A percentile compares a stretch with the other conserved stretches of the same genome.
Evolutionary conservation across 2,329 filamentous ascomycete genomes (phyloP).

Genomic region (Fusarium tanahbumbuense): DNA sequence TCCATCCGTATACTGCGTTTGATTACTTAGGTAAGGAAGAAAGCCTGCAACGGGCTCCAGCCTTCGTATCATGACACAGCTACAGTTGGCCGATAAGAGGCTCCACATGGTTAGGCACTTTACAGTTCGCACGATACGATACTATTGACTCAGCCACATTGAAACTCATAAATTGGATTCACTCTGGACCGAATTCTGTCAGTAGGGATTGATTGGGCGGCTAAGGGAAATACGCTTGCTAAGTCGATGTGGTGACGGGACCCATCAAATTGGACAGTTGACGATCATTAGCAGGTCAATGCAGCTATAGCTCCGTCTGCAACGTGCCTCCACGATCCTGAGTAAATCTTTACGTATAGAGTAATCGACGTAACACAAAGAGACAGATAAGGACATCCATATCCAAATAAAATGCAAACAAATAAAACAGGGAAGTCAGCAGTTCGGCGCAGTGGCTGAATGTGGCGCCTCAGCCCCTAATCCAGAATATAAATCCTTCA

Average conservation of each 20-base stretch:
- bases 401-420: background rate
- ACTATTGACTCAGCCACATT: background rate
- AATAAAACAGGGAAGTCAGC: slow-evolving; percentile 16
- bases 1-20: background rate
- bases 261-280: background rate
- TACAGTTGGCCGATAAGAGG: background rate
- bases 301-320: background rate
- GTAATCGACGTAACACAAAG: background rate
- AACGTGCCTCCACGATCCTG: background rate
- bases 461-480: slow-evolving; percentile 35
- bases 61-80: background rate
- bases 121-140: background rate
- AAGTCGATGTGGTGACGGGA: background rate
- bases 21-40: background rate
- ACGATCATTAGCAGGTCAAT: background rate
- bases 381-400: background rate
- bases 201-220: background rate
- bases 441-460: slow-evolving; percentile 22
- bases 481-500: slow-evolving; percentile 2
- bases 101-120: background rate
- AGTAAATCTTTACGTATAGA: background rate
- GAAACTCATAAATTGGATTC: background rate
- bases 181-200: background rate
- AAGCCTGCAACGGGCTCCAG: background rate
- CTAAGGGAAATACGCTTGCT: background rate